phyloP scores from a whole-genome alignment of 345 rosid species.

The Camelina laxa region DNA sequence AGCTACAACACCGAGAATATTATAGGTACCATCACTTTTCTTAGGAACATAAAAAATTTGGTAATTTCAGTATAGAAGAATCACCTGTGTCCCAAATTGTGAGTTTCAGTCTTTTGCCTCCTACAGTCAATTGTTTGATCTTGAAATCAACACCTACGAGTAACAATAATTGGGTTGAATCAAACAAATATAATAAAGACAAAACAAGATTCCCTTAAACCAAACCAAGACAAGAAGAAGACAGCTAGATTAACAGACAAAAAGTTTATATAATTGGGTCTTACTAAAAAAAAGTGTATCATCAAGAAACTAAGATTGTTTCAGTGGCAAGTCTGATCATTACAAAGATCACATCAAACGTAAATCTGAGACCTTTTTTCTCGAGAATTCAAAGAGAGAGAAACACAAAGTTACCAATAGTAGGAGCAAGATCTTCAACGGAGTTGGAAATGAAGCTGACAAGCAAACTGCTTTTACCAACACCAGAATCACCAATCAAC shows the following conservation, averaged over 20 bases:
- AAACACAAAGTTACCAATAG: constrained; percentile 62
- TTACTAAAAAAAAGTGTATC: constrained; percentile 10
- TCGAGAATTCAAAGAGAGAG: constrained; percentile 23
- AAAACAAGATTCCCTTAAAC: constrained; percentile 22
- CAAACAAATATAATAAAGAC: constrained; percentile 16
- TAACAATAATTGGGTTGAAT: background rate
- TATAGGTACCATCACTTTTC: background rate
- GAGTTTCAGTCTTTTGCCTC: constrained; percentile 84
- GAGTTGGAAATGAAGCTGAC: constrained; percentile 89
- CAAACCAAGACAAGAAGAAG: constrained; percentile 15
- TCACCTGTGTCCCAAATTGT: constrained; percentile 98
- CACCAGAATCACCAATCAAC: constrained; percentile 96
- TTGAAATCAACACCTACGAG: constrained; percentile 94
- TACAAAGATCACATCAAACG: background rate
- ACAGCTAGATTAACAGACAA: constrained; percentile 17
- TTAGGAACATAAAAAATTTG: background rate
- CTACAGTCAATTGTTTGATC: constrained; percentile 82
- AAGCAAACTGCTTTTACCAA: constrained; percentile 97
- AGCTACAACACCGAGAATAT: constrained; percentile 57
- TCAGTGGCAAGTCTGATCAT: background rate
- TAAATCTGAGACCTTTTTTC: constrained; percentile 11
- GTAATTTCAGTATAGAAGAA: constrained; percentile 1
- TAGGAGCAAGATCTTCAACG: constrained; percentile 79
- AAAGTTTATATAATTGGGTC: constrained; percentile 20
- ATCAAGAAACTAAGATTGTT: constrained; percentile 11